A percentile compares a stretch with the other conserved stretches of the same genome.
Conservation (phyloP, 106 monocot genomes). For the Acorus gramineus region DNA sequence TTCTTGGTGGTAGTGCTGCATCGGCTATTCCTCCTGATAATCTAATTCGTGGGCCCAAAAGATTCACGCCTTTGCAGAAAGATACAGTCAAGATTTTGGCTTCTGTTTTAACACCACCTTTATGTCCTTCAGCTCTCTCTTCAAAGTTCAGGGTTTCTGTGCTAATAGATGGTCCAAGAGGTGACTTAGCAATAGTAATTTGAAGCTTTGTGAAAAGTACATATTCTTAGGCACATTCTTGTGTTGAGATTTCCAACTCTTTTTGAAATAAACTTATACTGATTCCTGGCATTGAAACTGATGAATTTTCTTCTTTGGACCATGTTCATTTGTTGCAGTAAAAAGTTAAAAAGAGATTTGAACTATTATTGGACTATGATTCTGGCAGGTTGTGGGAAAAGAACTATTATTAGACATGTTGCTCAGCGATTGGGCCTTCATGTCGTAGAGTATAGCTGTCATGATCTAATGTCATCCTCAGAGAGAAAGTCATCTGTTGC, state of each 20-base stretch:
- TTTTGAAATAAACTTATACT: too few relatives aligned
- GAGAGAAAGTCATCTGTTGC: constrained; percentile 57
- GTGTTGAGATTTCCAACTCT: neutral
- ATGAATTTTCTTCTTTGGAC: too few relatives aligned
- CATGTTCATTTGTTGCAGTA: neutral
- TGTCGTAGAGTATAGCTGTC: constrained; percentile 83
- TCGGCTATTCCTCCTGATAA: constrained; percentile 67
- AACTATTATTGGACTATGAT: neutral
- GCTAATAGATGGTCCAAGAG: constrained; percentile 72
- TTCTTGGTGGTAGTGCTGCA: constrained; percentile 64
- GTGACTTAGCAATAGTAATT: constrained; percentile 12
- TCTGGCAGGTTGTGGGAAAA: constrained; percentile 80
- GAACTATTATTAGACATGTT: constrained; percentile 65
- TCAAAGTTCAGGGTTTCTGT: constrained; percentile 67
- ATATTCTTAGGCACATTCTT: neutral
- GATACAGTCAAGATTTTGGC: constrained; percentile 52
- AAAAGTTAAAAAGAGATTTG: too few relatives aligned
- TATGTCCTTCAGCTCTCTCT: constrained; percentile 57
- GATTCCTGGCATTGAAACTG: too few relatives aligned
- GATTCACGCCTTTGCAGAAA: constrained; percentile 46
- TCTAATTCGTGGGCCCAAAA: constrained; percentile 22
- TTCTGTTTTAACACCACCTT: constrained; percentile 48
- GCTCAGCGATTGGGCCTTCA: constrained; percentile 64
- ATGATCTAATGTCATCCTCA: constrained; percentile 70
- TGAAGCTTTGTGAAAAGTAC: neutral